Base-by-base conservation (phyloP, 805 yeast species). In the Teunomyces tritomae region DNA sequence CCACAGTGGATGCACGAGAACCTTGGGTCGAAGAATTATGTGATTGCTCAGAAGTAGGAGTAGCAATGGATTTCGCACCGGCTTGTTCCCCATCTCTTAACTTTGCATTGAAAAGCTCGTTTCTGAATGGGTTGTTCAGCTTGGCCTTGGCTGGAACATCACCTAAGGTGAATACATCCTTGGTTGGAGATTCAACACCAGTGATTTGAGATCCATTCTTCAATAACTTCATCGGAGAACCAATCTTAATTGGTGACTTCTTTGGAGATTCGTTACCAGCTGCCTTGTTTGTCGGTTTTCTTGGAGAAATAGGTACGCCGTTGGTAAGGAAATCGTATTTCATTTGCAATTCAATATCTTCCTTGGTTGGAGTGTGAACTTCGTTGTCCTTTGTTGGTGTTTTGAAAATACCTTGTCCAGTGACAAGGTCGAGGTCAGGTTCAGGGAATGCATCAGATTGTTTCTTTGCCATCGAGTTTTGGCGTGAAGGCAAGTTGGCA, bases 151-250 rank as follows among this genome's bases (percentile, higher is more conserved):
- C 35, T 39, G 51, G 52, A 3, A 56, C 28, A 55, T 52, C 20
- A 46, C 29, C 10, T 32, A 32, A 6, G 9, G 10, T 11, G 11
- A 10, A 11, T 16, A 7, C 20, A 32, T 36, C 40, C 10, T 28
- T 32, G 2, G 40, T 20, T 37, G 40, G 40, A 20, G 40, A 37
- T 8, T 37, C 51, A 10, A 61, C 52, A 1, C 64, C 66, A 0
- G 69, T 64, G 5, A 67, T 64, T 1, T 63, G 47, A 1, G 62
- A 57, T 16, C 66, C 67, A 8, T 62, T 58, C 48, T 62, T 68
- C 9, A 67, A 61, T 27, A 71, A 48, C 48, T 60, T 64, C 28
- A 70, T 57, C 1, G 77, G 77, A 4, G 73, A 67, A n/a, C 67
- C 64, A 41, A 71, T 67, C 50, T 71, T 71, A 29, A 71, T 71